Evolutionary conservation across 225 moss, liverwort and hornwort genomes (phyloP), one percentile per base, ranked within the genome.

Genomic region (Bryoerythrophyllum caledonicum): DNA sequence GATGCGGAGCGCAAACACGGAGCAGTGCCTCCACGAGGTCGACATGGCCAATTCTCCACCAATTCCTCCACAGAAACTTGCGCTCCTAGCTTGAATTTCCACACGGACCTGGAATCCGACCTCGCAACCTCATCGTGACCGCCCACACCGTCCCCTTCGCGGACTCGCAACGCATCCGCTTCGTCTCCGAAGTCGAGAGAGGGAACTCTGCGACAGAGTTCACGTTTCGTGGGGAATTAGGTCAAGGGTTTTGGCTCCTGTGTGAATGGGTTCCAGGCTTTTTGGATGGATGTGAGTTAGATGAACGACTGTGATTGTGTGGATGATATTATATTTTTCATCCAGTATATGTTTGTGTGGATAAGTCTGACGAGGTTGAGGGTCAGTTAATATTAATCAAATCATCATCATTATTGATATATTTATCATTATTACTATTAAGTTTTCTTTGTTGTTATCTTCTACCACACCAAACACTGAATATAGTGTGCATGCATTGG

Each of bases 21-120:
- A 73, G 63, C 61, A 66, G 16, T 75, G 73, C 54, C 73, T 76
- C 78, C 78, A 78, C 62, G 68, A 76, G 16, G 75, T 64, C 72
- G 64, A 69, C 81, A 85, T 78, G 17, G 48, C 56, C 60, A 1
- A 17, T 28, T 28, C 59, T 28, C 15, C 58, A 58, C 60, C 0
- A 27, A 53, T 28, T 32, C 49, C 37, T 52, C 5, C 61, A 53
- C 19, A 16, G 28, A 28, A 14, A 17, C 14, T 4, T 41, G 10
- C 10, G 24, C 24, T 53, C 32, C 55, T 51, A 10, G 9, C 8
- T 23, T 1, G 21, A 20, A 20, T 21, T 27, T 30, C 1, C 63
- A 44, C 9, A 17, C n/a, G 41, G 37, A 20, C 20, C 10, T 20
- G 26, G 10, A n/a, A 78, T 40, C 35, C 27, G 11, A 37, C 79